These are phyloP conservation scores for Paecilomyces sp. DNA, from an alignment of 2,329 filamentous ascomycete species.

Conservation along the genomic window DNA sequence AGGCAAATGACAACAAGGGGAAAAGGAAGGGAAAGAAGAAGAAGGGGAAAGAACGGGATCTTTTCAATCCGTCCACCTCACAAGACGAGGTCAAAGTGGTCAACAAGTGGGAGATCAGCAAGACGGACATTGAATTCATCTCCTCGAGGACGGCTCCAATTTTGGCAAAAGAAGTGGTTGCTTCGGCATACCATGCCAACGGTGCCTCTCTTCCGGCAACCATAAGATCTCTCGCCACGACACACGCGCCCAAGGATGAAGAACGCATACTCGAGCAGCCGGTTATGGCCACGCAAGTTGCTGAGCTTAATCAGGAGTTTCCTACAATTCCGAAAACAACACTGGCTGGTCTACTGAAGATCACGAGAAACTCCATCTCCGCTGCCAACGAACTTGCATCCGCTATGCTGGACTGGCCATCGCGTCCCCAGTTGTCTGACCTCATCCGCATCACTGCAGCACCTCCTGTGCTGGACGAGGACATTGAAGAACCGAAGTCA, in stretches of 20 bases:
- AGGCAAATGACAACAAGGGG: slow-evolving; percentile 37
- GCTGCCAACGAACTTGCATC: slow-evolving; percentile 55
- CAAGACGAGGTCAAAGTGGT: slow-evolving; percentile 5
- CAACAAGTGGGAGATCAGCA: slow-evolving; percentile 55
- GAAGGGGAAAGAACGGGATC: slow-evolving; percentile 4
- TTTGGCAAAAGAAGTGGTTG: slow-evolving; percentile 40
- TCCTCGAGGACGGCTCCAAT: slow-evolving; percentile 43
- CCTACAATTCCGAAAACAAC: slow-evolving; percentile 42
- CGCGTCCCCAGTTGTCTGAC: slow-evolving; percentile 21
- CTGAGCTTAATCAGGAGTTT: slow-evolving; percentile 50
- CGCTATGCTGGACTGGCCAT: slow-evolving; percentile 39
- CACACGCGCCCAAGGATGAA: slow-evolving; percentile 36
- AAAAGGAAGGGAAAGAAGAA: slow-evolving; percentile 19
- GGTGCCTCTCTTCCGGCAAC: slow-evolving; percentile 50
- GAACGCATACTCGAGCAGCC: slow-evolving; percentile 32
- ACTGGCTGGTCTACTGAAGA: slow-evolving; percentile 46
- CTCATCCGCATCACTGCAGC: slow-evolving; percentile 38
- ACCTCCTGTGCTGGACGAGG: slow-evolving; percentile 13
- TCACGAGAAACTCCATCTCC: slow-evolving; percentile 51
- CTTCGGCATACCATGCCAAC: slow-evolving; percentile 53
- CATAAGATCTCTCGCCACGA: slow-evolving; percentile 47
- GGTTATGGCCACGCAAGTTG: slow-evolving; percentile 41
- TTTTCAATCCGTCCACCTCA: slow-evolving; percentile 7
- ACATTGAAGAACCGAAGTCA: background rate
- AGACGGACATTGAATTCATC: slow-evolving; percentile 56